Evolutionary conservation across 768 basidiomycete genomes (phyloP).

Genomic region (Trametes cubensis): DNA sequence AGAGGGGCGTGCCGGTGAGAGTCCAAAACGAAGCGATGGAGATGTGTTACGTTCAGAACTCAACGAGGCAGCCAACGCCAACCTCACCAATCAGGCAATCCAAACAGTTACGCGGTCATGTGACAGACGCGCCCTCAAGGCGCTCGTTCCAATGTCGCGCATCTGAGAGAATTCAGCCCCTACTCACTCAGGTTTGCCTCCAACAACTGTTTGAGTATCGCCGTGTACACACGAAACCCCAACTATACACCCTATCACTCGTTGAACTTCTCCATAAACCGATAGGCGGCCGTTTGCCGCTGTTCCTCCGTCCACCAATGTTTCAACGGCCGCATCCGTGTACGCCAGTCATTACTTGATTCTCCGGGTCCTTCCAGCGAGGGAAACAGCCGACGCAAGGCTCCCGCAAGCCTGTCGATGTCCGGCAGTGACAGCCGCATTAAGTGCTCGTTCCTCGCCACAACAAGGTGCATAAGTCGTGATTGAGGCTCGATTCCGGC

Average conservation of each 20-base stretch:
- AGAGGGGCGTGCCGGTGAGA: not conserved
- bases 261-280: not conserved
- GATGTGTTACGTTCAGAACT: conserved; percentile 4
- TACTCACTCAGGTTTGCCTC: not conserved
- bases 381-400: not conserved
- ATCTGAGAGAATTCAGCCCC: not conserved
- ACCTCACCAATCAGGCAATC: conserved; percentile 21
- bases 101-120: conserved; percentile 27
- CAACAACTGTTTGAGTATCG: too few species aligned
- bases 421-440: not conserved
- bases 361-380: not conserved
- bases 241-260: not conserved
- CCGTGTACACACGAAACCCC: too few species aligned
- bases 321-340: not conserved
- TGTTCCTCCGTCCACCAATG: not conserved
- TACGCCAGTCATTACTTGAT: not conserved
- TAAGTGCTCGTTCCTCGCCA: not conserved
- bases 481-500: not conserved
- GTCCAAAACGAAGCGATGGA: not conserved
- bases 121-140: conserved; percentile 17
- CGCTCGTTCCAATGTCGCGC: not conserved
- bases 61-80: conserved; percentile 15
- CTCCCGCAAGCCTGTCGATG: not conserved
- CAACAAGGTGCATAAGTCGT: not conserved
- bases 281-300: not conserved